Percentiles rank a stretch among this genome's conserved stretches.
These are phyloP conservation scores for Neofusicoccum umdonicola DNA, from an alignment of 2,329 filamentous ascomycete species.

Conservation along the genomic window DNA sequence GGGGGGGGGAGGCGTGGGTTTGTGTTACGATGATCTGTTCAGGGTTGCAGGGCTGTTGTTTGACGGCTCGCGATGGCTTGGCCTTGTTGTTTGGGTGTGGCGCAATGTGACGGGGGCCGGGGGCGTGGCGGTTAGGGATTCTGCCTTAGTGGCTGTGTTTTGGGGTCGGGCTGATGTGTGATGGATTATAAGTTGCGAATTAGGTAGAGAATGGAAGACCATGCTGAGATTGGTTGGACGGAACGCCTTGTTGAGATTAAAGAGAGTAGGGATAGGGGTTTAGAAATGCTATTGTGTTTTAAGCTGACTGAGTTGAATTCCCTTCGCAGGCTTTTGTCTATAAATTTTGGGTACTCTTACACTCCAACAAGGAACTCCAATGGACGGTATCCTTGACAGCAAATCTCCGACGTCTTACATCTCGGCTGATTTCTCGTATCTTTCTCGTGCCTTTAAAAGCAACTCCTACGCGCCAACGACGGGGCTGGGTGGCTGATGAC, in stretches of 20 bases:
- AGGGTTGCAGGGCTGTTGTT: neutral
- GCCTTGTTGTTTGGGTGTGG: too few relatives aligned
- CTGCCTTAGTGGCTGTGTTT: too few relatives aligned
- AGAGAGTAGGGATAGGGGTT: neutral
- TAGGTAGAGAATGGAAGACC: too few relatives aligned
- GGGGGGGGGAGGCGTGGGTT: neutral
- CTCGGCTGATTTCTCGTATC: neutral
- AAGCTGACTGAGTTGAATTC: neutral
- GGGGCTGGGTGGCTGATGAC: neutral
- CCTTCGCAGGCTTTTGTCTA: neutral
- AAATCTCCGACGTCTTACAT: neutral
- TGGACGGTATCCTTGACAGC: neutral
- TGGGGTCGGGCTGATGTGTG: too few relatives aligned
- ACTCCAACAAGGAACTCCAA: neutral
- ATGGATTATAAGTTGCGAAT: too few relatives aligned
- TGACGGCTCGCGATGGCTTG: too few relatives aligned
- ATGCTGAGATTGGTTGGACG: too few relatives aligned
- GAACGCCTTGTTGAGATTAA: too few relatives aligned
- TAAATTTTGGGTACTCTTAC: neutral
- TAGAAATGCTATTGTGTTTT: neutral
- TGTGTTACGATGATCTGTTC: neutral
- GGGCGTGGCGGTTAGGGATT: too few relatives aligned
- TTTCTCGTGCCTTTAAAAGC: neutral
- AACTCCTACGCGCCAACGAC: slow-evolving; percentile 4
- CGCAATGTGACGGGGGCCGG: too few relatives aligned